Evolutionary conservation across 768 basidiomycete genomes (phyloP), one percentile per base, ranked within the genome.

Genomic region (Clavaria fumosa): DNA sequence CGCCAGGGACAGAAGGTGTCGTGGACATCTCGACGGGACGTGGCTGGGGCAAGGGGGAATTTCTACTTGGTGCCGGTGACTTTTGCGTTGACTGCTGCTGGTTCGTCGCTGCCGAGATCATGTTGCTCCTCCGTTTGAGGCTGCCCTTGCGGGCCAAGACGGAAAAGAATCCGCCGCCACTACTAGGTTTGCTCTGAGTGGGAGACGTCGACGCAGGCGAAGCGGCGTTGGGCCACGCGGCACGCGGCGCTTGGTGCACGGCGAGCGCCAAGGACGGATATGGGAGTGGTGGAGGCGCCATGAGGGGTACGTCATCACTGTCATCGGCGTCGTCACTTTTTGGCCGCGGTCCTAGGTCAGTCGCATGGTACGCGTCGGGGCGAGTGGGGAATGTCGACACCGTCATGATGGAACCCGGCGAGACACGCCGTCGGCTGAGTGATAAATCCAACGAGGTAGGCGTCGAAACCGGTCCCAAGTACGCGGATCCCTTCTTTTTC

Each of bases 331-430:
- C n/a, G n/a, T n/a, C n/a, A n/a, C n/a, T n/a, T n/a, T n/a, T n/a
- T 19, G 65, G 55, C 9, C 55, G 54, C 23, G 56, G 49, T 3
- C 74, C 64, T 9, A 88, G 65, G 53, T 88, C 84, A 2, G 83
- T 85, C 4, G 84, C 84, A 18, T 65, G 63, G 39, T 71, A 75
- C 7, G 84, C 80, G 47, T 88, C 84, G n/a, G 75, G 62, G 20
- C 84, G 75, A 19, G 69, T 68, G 11, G 84, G 82, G 55, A 88
- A 88, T 0, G 83, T 83, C 30, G 67, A 69, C 45, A 82, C 79
- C 3, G 83, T 82, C 11, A 72, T 70, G 45, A 75, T 69, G 7
- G 84, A 86, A 1, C 71, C 70, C 31, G 70, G 64, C 12, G 84
- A 84, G 2, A 73, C 65, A 43, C 82, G 76, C 36, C 83, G 69